phyloP scores from a whole-genome alignment of 495 filamentous ascomycete genomes.

The Daldinia vernicosa region DNA sequence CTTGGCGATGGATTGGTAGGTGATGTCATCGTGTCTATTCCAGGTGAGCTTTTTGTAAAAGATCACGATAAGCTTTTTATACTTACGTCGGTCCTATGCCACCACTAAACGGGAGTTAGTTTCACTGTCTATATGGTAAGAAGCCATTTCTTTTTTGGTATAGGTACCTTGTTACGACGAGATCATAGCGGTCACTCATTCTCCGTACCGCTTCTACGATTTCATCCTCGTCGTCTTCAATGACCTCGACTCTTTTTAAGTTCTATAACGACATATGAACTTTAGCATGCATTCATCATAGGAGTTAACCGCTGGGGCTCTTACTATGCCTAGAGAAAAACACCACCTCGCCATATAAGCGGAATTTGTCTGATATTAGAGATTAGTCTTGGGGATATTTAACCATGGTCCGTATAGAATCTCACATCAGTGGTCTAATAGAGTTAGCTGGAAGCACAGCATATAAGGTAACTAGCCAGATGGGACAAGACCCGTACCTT shows the following conservation, averaged over 20 bases:
- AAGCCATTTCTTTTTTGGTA: background rate
- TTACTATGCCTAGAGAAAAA: constrained; percentile 83
- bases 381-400: constrained; percentile 12
- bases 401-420: background rate
- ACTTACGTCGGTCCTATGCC: constrained; percentile 92
- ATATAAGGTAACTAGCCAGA: background rate
- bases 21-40: constrained; percentile 94
- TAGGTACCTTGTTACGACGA: constrained; percentile 79
- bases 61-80: constrained; percentile 3
- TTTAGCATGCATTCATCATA: background rate
- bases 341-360: constrained; percentile 91
- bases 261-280: constrained; percentile 52
- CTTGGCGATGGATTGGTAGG: constrained; percentile 91
- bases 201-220: constrained; percentile 87
- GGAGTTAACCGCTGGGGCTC: constrained; percentile 9
- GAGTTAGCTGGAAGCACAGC: constrained; percentile 11
- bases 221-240: constrained; percentile 87
- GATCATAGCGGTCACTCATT: constrained; percentile 89
- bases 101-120: constrained; percentile 61
- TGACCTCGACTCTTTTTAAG: constrained; percentile 89
- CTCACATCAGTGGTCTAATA: constrained; percentile 51
- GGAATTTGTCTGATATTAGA: constrained; percentile 78
- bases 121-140: background rate
- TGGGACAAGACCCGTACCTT: constrained; percentile 67
- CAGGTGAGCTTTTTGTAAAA: constrained; percentile 26